Evolutionary conservation across 2,329 filamentous ascomycete species (phyloP).

Genomic region (Calonectria montana): DNA sequence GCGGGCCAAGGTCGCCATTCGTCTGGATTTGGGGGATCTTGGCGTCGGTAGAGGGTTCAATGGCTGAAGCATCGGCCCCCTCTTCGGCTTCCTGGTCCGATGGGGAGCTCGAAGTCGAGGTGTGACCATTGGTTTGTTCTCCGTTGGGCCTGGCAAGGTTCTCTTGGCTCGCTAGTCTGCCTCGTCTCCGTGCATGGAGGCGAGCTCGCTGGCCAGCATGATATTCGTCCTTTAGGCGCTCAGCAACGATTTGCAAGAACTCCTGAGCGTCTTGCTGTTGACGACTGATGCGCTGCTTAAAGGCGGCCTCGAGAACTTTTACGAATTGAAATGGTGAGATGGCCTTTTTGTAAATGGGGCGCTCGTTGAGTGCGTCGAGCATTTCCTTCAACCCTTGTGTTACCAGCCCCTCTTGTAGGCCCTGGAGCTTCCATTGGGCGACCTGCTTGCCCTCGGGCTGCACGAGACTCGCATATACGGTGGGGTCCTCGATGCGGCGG

Average conservation of each 20-base stretch:
- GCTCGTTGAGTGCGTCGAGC: slow-evolving; percentile 90
- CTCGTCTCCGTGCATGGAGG: slow-evolving; percentile 59
- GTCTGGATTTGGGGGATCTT: slow-evolving; percentile 32
- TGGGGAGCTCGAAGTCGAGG: slow-evolving; percentile 13
- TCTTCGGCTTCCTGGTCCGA: slow-evolving; percentile 24
- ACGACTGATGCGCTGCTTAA: slow-evolving; percentile 88
- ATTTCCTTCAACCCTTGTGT: slow-evolving; percentile 92
- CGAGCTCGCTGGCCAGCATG: slow-evolving; percentile 84
- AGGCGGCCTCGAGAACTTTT: slow-evolving; percentile 83
- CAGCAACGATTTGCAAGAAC: slow-evolving; percentile 92
- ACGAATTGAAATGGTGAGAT: slow-evolving; percentile 91
- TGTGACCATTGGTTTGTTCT: slow-evolving; percentile 34
- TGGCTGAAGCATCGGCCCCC: slow-evolving; percentile 32
- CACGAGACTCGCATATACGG: slow-evolving; percentile 77
- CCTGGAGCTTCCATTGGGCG: slow-evolving; percentile 71
- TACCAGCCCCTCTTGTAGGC: slow-evolving; percentile 83
- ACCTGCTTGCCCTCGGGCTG: slow-evolving; percentile 57
- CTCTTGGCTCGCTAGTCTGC: slow-evolving; percentile 30
- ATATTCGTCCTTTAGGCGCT: slow-evolving; percentile 94
- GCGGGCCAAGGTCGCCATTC: slow-evolving; percentile 28
- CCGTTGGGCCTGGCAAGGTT: slow-evolving; percentile 32
- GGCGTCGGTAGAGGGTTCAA: slow-evolving; percentile 37
- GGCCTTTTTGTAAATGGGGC: slow-evolving; percentile 92
- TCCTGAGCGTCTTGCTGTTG: slow-evolving; percentile 99
- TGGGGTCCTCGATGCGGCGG: slow-evolving; percentile 80